Conservation (phyloP, 2,329 filamentous ascomycete species). For the Monosporascus cannonballus region DNA sequence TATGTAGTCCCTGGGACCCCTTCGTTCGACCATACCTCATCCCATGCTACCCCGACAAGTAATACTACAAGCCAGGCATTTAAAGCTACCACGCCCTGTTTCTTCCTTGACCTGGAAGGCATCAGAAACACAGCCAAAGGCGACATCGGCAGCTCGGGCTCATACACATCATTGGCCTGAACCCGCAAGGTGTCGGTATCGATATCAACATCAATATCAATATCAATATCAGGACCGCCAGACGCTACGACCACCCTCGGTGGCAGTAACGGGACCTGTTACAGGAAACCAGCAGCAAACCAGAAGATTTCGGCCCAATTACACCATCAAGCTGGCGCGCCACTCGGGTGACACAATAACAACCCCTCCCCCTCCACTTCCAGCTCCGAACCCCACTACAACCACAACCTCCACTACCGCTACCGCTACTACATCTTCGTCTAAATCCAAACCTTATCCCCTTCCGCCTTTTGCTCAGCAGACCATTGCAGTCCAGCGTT, state of each 20-base stretch:
- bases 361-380: constrained; percentile 27
- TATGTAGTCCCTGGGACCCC: background rate
- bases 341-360: constrained; percentile 15
- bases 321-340: constrained; percentile 22
- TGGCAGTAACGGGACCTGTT: too few species aligned
- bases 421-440: constrained; percentile 2
- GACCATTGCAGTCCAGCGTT: constrained; percentile 45
- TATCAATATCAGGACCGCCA: too few species aligned
- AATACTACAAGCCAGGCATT: background rate
- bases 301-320: constrained; percentile 18
- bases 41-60: background rate
- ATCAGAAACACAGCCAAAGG: background rate
- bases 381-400: constrained; percentile 6
- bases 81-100: background rate
- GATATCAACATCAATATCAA: background rate
- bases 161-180: background rate
- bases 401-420: background rate
- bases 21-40: background rate
- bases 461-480: constrained; percentile 7
- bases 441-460: constrained; percentile 11
- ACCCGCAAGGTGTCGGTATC: too few species aligned
- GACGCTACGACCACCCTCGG: too few species aligned
- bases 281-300: constrained; percentile 1
- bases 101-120: background rate
- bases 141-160: background rate